Evolutionary conservation across 2,329 filamentous ascomycete genomes (phyloP), one percentile per base, ranked within the genome.

Genomic region (Amphichorda felina): DNA sequence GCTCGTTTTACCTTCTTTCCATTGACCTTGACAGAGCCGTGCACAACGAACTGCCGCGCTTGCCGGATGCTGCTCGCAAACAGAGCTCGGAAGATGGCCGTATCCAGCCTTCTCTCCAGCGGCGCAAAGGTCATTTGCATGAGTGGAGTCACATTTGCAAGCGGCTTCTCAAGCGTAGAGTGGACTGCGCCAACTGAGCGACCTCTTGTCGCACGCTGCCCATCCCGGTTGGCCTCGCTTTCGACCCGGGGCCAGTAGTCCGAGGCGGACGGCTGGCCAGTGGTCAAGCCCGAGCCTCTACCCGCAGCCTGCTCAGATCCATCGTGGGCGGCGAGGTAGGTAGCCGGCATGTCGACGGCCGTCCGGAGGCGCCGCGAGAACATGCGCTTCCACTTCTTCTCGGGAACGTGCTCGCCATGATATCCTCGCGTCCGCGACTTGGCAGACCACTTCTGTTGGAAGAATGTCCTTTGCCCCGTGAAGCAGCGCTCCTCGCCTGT

Each of bases 81-180:
- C 57, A 98, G 61, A 26, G 91, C 82, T 34, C 91, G 72, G 67
- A 93, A 96, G 42, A 98, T 78, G 47, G 91, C 88, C n/a, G 87
- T 87, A 54, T 98, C 91, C 41, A 98, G 62, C 49, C 91, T 75
- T 55, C 91, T 72, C 63, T 98, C 91, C 52, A 93, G 66, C 5
- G 91, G 91, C 39, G 85, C 85, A 63, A 84, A 98, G 3, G 82
- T 80, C 89, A 96, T 96, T 54, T 89, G 79, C 80, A 94, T 93
- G 54, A 94, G 96, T 7, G 91, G 91, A 22, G 82, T 93, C 52
- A 68, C 68, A 26, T 60, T 42, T 27, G 47, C 33, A 29, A 56
- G 51, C n/a, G 55, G 53, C 36, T 51, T 43, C 28, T 31, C 27
- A 7, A 25, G 17, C 28, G 32, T 31, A 27, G 26, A 9, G n/a